Base-by-base conservation (phyloP, 2,329 filamentous ascomycete species). In the Sarocladium strictum region DNA sequence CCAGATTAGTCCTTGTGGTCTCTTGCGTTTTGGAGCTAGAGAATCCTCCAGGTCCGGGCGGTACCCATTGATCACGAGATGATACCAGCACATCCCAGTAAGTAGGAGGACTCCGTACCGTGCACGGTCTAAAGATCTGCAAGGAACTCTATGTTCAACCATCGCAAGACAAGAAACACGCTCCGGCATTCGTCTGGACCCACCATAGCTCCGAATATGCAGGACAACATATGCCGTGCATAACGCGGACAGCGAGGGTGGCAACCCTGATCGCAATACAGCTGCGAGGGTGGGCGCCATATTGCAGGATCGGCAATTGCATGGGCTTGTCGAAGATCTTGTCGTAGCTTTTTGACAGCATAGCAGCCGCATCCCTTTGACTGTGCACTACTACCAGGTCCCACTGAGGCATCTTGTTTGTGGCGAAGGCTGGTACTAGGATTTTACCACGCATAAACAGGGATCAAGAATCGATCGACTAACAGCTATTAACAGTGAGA, bases 231-330 rank as follows among this genome's bases (percentile, higher is more conserved):
- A 51, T 23, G 47, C 27, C 47, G 35, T 51, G 47, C 47, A 51
- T 51, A 29, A 32, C 43, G 43, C 43, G 29, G 23, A 10, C 9
- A 29, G 24, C 43, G 26, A 51, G 27, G 47, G 47, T 6, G 29
- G 27, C 47, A 51, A 51, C 47, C 47, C 17, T 51, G 47, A 51
- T 51, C 24, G 27, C 47, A 35, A 15, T 43, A 19, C 19, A 17
- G 38, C 17, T 29, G 9, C 23, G 14, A 27, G 14, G 43, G 21
- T 17, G 3, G 23, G 43, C 43, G 23, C 43, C 23, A 21, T 26
- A 24, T 15, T 47, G 43, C 43, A 47, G 43, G 43, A 47, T 47
- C 43, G 43, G 12, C 21, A 23, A 27, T 47, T 47, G 40, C 43
- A 47, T 47, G 43, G 9, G 27, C 29, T 5, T 24, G 21, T n/a